Evolutionary conservation across 495 filamentous ascomycete species (phyloP), one percentile per base, ranked within the genome.

Genomic region (Schizothecium vesticola): DNA sequence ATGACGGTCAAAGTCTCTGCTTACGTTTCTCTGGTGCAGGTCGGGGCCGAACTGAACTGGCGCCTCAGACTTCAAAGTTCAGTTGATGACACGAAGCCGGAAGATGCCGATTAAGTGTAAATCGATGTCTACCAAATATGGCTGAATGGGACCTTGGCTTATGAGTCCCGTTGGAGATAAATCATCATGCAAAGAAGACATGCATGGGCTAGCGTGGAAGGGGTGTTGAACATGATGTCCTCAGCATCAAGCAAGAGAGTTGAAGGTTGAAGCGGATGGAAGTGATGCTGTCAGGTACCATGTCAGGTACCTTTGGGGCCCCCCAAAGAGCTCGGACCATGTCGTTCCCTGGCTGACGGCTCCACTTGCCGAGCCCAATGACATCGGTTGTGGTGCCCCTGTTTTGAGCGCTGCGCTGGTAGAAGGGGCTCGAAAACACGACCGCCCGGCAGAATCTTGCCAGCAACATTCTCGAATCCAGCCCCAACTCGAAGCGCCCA

Each of bases 381-480:
- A 31, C 60, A 63, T 59, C 23, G 58, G 16, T n/a, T n/a, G n/a
- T n/a, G n/a, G 22, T 55, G 24, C 31, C 62, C 62, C 25, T 67
- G 25, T 61, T 68, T 64, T 69, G 36, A 12, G 29, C 23, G 26
- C 23, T 21, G 51, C 13, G 13, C 22, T 26, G 33, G 12, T 5
- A 36, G 71, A 59, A 65, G 25, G 51, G 51, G 62, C 70, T 62
- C 19, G 43, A 74, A 73, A 76, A 59, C 72, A 74, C 59, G 74
- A 76, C 74, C 74, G 74, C 74, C 74, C 73, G 74, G 72, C 74
- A 76, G 74, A 73, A 76, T 76, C 63, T 51, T 51, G 43, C 43
- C 43, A 51, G 43, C 43, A 51, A 51, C 43, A 6, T 10, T 43
- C 19, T 16, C 6, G 43, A n/a, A 51, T 51, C 43, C 13, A 13